Percentiles rank a stretch among this genome's conserved stretches.
Conservation (phyloP, 2,329 filamentous ascomycete genomes). For the Botryotinia narcissicola region DNA sequence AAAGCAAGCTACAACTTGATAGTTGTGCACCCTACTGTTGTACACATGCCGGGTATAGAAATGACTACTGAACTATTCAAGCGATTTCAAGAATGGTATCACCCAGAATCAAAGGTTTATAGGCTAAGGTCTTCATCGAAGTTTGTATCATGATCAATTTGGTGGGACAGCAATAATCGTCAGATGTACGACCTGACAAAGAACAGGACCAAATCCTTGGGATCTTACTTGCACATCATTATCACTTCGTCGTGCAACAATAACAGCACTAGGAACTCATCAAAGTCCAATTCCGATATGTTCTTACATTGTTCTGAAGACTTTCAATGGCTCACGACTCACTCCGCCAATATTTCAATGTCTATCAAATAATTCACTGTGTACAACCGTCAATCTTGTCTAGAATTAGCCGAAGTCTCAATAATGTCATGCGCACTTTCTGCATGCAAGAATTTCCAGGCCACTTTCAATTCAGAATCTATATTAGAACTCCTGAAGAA, state of each 20-base stretch:
- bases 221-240: slow-evolving; percentile 13
- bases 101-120: slow-evolving; percentile 4
- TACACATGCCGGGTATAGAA: slow-evolving; percentile 7
- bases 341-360: slow-evolving; percentile 8
- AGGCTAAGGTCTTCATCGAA: slow-evolving; percentile 4
- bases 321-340: background rate
- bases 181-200: slow-evolving; percentile 19
- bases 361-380: slow-evolving; percentile 12
- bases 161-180: slow-evolving; percentile 17
- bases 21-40: slow-evolving; percentile 8
- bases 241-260: slow-evolving; percentile 6
- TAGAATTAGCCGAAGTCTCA: background rate
- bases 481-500: background rate
- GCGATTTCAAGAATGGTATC: slow-evolving; percentile 2
- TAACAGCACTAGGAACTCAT: background rate
- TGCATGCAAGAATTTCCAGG: background rate
- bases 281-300: background rate
- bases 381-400: slow-evolving; percentile 13
- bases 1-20: slow-evolving; percentile 16
- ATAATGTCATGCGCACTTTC: slow-evolving; percentile 6
- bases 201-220: slow-evolving; percentile 18
- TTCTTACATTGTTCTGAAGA: background rate
- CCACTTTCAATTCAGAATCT: background rate
- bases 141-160: slow-evolving; percentile 8
- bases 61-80: slow-evolving; percentile 8